A percentile compares a stretch with the other conserved stretches of the same genome.
Evolutionary conservation across 805 yeast genomes (phyloP).

Genomic region (Hemisphaericaspora nanyangensis): DNA sequence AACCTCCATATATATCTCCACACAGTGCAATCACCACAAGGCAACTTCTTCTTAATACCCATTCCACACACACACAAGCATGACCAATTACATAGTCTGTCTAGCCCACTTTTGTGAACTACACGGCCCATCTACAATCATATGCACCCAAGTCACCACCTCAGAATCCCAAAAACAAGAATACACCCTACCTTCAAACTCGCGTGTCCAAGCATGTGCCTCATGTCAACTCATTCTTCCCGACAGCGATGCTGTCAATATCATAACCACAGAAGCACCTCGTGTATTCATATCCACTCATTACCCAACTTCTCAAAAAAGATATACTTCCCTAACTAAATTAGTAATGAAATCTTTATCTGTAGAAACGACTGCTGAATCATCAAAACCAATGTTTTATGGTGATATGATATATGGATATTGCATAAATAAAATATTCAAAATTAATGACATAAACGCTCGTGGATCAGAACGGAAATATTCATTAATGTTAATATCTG

Average conservation of each 20-base stretch:
- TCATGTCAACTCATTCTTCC: slow-evolving; percentile 61
- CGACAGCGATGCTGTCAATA: slow-evolving; percentile 20
- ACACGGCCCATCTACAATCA: slow-evolving; percentile 67
- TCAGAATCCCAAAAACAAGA: slow-evolving; percentile 14
- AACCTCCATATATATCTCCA: too few species aligned
- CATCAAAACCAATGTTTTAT: slow-evolving; percentile 56
- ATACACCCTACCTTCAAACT: slow-evolving; percentile 33
- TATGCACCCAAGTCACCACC: slow-evolving; percentile 52
- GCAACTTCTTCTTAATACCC: too few species aligned
- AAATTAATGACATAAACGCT: slow-evolving; percentile 60
- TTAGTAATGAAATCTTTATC: slow-evolving; percentile 61
- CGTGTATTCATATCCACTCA: slow-evolving; percentile 50
- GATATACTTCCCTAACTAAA: slow-evolving; percentile 54
- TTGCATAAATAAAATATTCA: slow-evolving; percentile 57
- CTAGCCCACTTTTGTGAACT: slow-evolving; percentile 75
- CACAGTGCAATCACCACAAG: too few species aligned
- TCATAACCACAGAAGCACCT: slow-evolving; percentile 5
- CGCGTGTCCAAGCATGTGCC: slow-evolving; percentile 47
- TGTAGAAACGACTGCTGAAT: slow-evolving; percentile 61
- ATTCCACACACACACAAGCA: too few species aligned
- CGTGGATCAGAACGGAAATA: slow-evolving; percentile 73
- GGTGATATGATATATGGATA: slow-evolving; percentile 62
- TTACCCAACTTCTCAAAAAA: slow-evolving; percentile 47
- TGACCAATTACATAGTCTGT: slow-evolving; percentile 43
- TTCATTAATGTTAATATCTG: slow-evolving; percentile 54